Base-by-base conservation (phyloP, 225 moss, liverwort and hornwort genomes). In the Takakia lepidozioides region DNA sequence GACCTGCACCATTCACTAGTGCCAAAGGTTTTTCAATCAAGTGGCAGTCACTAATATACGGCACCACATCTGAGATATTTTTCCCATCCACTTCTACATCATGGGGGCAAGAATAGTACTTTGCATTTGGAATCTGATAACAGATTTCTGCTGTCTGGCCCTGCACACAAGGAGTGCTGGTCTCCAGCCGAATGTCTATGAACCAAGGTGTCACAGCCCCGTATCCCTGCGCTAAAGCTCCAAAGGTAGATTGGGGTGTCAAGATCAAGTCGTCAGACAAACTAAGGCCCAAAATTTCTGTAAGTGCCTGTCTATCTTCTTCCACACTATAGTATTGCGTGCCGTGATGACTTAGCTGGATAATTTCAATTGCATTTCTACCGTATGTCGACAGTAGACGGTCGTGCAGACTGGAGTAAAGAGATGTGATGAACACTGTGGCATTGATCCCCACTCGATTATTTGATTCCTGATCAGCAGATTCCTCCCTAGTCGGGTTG, bases 151-250 rank as follows among this genome's bases (percentile, higher is more conserved):
- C 36, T 0, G 53, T 46, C 26, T 19, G 20, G 18, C 48, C 66
- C 4, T 54, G 53, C n/a, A 66, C 59, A 28, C 66, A 66, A 14
- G 59, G 59, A 3, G 42, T 21, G 29, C 27, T 28, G 28, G 59
- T 48, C 6, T 55, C 30, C 0, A 3, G 0, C 0, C 76, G 60
- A 19, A 61, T 48, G 19, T 91, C 86, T 10, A 84, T 76, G 68
- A 83, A 83, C 80, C 83, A 83, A 0, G 90, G 86, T 14, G 70
- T 68, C 7, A 90, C 32, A 30, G 62, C 58, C 10, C 90, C 90
- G 25, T 90, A 84, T 2, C 54, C 64, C 4, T 74, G 66, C 1
- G 79, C 83, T 9, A 72, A 48, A 0, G 75, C 79, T 5, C 83
- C 83, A 22, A 84, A 84, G 0, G 83, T 84, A 0, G 83, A 84